Conservation (phyloP, 495 filamentous ascomycete genomes). For the Hapsidospora chrysogenum region DNA sequence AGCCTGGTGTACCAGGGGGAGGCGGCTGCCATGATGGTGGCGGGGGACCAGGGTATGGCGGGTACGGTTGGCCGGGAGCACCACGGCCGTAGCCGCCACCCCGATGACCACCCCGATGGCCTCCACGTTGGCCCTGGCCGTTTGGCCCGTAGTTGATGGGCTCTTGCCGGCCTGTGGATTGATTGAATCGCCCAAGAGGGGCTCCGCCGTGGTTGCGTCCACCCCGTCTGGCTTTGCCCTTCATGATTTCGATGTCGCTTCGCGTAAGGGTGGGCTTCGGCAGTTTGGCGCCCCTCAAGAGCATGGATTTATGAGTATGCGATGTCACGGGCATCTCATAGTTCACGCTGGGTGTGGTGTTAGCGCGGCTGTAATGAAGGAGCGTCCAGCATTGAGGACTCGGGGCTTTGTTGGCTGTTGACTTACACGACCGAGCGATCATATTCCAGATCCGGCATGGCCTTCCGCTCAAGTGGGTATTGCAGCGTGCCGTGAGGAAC, state of each 20-base stretch:
- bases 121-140: slow-evolving; percentile 8
- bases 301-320: slow-evolving; percentile 80
- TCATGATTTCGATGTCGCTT: slow-evolving; percentile 53
- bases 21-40: slow-evolving; percentile 25
- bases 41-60: slow-evolving; percentile 14
- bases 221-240: slow-evolving; percentile 36
- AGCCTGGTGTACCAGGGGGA: slow-evolving; percentile 21
- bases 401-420: not conserved
- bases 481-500: slow-evolving; percentile 48
- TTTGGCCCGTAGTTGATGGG: slow-evolving; percentile 24
- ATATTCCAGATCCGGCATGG: slow-evolving; percentile 61
- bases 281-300: slow-evolving; percentile 69
- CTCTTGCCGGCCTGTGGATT: slow-evolving; percentile 15
- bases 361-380: slow-evolving; percentile 23
- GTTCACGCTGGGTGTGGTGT: too few species aligned
- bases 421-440: slow-evolving; percentile 69
- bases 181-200: slow-evolving; percentile 4
- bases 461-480: slow-evolving; percentile 44
- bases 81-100: slow-evolving; percentile 15
- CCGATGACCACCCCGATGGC: slow-evolving; percentile 8
- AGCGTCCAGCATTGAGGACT: too few species aligned
- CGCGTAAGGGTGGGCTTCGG: slow-evolving; percentile 50
- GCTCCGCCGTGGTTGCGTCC: slow-evolving; percentile 34
- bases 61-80: slow-evolving; percentile 12
- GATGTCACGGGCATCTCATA: slow-evolving; percentile 63